These are phyloP conservation scores for Psidium friedrichsthalianum DNA, from an alignment of 345 rosid species.

Conservation along the genomic window DNA sequence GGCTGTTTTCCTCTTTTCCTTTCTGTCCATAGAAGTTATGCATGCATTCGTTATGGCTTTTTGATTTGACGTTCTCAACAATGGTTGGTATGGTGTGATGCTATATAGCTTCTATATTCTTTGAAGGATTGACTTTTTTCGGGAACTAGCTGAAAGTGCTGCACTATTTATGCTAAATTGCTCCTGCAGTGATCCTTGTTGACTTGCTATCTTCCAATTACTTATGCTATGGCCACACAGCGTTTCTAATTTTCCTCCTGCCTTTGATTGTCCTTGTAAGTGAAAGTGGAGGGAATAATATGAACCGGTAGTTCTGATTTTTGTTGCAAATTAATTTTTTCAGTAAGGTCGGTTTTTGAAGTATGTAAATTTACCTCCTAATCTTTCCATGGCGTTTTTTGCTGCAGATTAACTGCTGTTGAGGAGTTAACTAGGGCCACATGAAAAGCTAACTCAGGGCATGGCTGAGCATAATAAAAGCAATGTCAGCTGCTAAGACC, in stretches of 20 bases:
- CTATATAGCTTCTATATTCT: not conserved
- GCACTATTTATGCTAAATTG: not conserved
- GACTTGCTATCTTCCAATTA: not conserved
- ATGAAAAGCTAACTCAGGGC: slow-evolving; percentile 92
- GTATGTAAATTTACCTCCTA: not conserved
- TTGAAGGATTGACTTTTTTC: not conserved
- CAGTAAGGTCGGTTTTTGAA: not conserved
- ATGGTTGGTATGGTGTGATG: not conserved
- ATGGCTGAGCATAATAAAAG: slow-evolving; percentile 93
- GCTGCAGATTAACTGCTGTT: slow-evolving; percentile 59
- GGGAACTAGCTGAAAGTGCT: not conserved
- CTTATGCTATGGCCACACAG: not conserved
- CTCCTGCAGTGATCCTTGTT: not conserved
- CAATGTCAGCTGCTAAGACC: slow-evolving; percentile 90
- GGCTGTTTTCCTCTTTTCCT: not conserved
- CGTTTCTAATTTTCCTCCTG: not conserved
- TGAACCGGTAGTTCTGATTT: not conserved
- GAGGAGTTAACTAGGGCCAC: slow-evolving; percentile 90
- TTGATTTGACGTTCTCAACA: not conserved
- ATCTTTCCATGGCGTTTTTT: not conserved
- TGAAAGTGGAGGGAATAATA: not conserved
- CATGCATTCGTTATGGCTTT: not conserved
- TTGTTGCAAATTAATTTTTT: not conserved
- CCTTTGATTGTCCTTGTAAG: not conserved
- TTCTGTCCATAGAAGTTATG: not conserved